Percentiles rank a stretch among this genome's conserved stretches.
phyloP scores from a whole-genome alignment of 192 early-diverging fungal species.

The Phycomyces blakesleeanus region DNA sequence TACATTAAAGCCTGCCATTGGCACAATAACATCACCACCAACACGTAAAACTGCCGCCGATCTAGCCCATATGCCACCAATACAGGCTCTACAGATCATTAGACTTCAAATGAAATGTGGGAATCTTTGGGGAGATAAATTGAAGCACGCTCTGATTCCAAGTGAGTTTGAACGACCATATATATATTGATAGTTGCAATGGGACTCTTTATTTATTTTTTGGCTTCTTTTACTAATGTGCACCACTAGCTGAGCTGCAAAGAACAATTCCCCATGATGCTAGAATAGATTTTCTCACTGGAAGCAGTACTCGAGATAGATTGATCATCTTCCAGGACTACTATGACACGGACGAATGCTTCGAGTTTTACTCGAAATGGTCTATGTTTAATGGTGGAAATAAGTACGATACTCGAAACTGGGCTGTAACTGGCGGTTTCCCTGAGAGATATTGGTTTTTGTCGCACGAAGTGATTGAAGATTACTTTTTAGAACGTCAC shows the following conservation, averaged over 20 bases:
- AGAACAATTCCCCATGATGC: conserved; percentile 25
- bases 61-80: conserved; percentile 20
- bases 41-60: conserved; percentile 13
- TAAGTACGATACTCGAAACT: conserved; percentile 21
- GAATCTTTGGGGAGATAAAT: conserved; percentile 15
- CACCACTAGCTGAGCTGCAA: conserved; percentile 25
- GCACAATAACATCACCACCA: conserved; percentile 13
- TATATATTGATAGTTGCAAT: too few species aligned
- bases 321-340: conserved; percentile 34
- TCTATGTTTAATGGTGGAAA: conserved; percentile 26
- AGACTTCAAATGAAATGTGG: conserved; percentile 25
- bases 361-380: conserved; percentile 13
- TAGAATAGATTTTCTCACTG: conserved; percentile 34
- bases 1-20: conserved; percentile 4
- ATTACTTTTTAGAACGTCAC: conserved; percentile 4
- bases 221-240: not conserved
- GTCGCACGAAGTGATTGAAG: conserved; percentile 18
- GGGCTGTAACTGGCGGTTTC: conserved; percentile 13
- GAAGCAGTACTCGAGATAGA: conserved; percentile 22
- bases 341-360: conserved; percentile 30
- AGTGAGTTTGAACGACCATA: too few species aligned
- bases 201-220: too few species aligned
- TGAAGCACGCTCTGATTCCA: conserved; percentile 6
- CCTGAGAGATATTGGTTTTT: conserved; percentile 31
- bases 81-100: conserved; percentile 29